Base-by-base conservation (phyloP, 2,329 filamentous ascomycete species). In the Colletotrichum sp. region DNA sequence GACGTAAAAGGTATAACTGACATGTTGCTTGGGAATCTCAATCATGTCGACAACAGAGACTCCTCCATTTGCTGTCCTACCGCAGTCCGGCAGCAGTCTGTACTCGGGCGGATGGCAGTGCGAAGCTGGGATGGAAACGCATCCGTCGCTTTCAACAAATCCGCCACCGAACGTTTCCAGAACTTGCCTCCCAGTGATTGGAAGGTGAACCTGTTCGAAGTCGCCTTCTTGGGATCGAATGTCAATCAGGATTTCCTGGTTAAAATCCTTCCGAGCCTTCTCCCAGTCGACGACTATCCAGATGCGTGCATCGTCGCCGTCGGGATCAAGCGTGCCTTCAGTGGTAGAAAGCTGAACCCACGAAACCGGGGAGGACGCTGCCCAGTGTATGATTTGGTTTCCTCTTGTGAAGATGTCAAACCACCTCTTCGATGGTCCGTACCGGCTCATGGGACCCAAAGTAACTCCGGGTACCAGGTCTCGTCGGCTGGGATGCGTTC, bases 171-270 rank as follows among this genome's bases (percentile, higher is more conserved):
- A 83, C 15, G 83, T 82, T 13, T 74, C 73, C 0, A 86, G 84
- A 0, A 77, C 74, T 16, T 70, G 70, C 9, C 72, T 73, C 38
- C 77, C 77, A 6, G 73, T 75, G 7, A 80, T 76, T 3, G 74
- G 75, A 36, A 81, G 66, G 47, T 80, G 79, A 18, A 81, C 76
- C 63, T 86, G 78, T 72, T 86, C 86, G 72, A 85, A 80, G 67
- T 83, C 81, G 0, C 79, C 80, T 15, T 79, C 78, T 76, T 82
- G 80, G 65, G 77, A 87, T 54, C 51, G 78, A 67, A 84, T 74
- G 18, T 83, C 77, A 2, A 84, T 75, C 1, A 79, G 47, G 5
- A 84, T 69, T 87, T 86, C 1, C 90, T 86, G 4, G 84, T 87
- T 31, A 74, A 82, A 83, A 33, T 82, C 81, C 5, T 76, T 75